These are phyloP conservation scores for Arabidopsis arenosa DNA, from an alignment of 345 rosid genomes.

Conservation along the genomic window DNA sequence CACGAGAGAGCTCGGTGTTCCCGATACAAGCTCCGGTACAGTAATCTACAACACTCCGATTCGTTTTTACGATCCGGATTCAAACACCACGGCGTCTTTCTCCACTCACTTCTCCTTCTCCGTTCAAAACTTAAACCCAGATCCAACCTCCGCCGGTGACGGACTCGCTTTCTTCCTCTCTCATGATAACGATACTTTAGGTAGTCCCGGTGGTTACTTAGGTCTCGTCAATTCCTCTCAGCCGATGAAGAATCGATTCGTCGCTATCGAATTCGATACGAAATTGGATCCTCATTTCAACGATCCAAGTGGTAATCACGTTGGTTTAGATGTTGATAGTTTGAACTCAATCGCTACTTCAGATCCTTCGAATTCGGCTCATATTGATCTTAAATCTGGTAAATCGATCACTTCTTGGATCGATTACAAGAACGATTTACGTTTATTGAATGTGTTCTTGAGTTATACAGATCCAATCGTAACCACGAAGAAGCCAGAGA, in stretches of 20 bases:
- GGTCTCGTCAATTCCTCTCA: conserved; percentile 85
- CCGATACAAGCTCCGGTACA: conserved; percentile 85
- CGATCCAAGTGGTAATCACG: conserved; percentile 76
- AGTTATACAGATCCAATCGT: conserved; percentile 49
- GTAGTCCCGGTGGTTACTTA: conserved; percentile 78
- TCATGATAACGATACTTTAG: conserved; percentile 67
- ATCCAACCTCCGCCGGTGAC: conserved; percentile 86
- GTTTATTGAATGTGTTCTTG: conserved; percentile 66
- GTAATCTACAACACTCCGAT: conserved; percentile 74
- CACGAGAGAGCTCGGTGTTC: conserved; percentile 80
- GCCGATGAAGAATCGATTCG: conserved; percentile 72
- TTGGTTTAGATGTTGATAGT: conserved; percentile 77
- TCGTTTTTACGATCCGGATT: conserved; percentile 66
- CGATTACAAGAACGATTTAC: conserved; percentile 80
- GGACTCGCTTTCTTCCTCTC: conserved; percentile 91
- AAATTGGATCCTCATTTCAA: conserved; percentile 62
- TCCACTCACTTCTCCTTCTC: conserved; percentile 79
- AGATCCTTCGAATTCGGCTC: conserved; percentile 48
- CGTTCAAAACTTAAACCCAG: conserved; percentile 59
- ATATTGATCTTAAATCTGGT: conserved; percentile 81
- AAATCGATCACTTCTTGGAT: conserved; percentile 74
- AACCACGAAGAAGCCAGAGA: conserved; percentile 59
- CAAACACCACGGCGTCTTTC: conserved; percentile 85
- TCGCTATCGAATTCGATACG: conserved; percentile 90
- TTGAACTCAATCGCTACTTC: conserved; percentile 74